A percentile compares a stretch with the other conserved stretches of the same genome.
Conservation (phyloP, 345 rosid genomes). For the Chamaenerion angustifolium region DNA sequence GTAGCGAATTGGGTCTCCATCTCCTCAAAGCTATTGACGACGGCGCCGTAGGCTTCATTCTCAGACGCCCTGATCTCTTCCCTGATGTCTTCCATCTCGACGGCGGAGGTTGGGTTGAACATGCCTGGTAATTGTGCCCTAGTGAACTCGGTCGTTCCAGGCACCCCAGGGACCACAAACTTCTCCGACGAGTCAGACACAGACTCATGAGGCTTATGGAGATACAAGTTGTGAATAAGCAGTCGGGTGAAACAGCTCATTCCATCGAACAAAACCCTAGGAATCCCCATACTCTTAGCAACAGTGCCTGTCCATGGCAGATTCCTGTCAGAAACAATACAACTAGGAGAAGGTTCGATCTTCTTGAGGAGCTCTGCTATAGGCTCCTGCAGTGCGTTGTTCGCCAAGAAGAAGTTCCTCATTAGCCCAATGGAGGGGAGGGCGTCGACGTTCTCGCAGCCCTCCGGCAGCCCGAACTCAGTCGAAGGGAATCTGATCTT, state of each 20-base stretch:
- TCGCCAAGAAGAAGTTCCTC: conserved; percentile 9
- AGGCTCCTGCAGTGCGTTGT: conserved; percentile 4
- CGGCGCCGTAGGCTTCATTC: conserved; percentile 13
- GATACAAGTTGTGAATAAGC: conserved; percentile 14
- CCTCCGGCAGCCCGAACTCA: conserved; percentile 12
- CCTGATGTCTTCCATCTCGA: conserved; percentile 13
- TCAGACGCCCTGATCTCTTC: conserved; percentile 18
- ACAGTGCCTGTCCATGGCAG: conserved; percentile 26
- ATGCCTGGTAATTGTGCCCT: conserved; percentile 23
- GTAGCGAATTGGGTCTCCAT: conserved; percentile 17
- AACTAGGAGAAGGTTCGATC: conserved; percentile 11
- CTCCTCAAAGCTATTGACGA: conserved; percentile 28
- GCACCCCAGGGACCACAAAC: conserved; percentile 26
- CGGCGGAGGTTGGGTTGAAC: conserved; percentile 8
- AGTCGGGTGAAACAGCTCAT: conserved; percentile 21
- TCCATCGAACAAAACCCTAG: conserved; percentile 29
- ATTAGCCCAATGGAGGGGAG: conserved; percentile 5
- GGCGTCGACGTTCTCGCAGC: conserved; percentile 8
- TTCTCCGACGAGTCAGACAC: conserved; percentile 12
- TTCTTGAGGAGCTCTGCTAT: conserved; percentile 2
- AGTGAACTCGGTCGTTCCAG: conserved; percentile 15
- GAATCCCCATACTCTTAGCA: conserved; percentile 19
- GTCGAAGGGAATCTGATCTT: conserved; percentile 5
- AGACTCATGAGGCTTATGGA: conserved; percentile 12
- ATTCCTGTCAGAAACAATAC: conserved; percentile 26